Base-by-base conservation (phyloP, 208 protist genomes). In the Lotmaria passim region DNA sequence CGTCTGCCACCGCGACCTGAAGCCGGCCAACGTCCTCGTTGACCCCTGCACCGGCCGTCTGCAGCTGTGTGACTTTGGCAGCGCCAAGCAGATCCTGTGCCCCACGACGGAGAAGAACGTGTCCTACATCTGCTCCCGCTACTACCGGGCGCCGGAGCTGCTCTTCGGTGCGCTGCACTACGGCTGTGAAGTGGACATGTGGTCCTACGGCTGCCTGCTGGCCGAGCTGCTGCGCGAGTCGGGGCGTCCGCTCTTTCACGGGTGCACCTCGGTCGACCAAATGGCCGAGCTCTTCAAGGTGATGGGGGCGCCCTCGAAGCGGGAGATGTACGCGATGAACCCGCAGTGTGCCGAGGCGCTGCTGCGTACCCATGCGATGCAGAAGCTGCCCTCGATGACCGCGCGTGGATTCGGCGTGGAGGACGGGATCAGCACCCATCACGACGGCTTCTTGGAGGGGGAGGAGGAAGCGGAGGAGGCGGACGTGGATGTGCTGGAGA, bases 221-320 rank as follows among this genome's bases (percentile, higher is more conserved):
- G 97, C 97, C 11, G 98, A 99, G 86, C 92, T 99, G 66, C 75
- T 95, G n/a, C 81, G 81, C 14, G 58, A 72, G 59, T 90, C 79
- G 23, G 87, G 90, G 30, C 61, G 77, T 34, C 86, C 95, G 14
- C 70, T 98, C 23, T 94, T 98, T 51, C 85, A 96, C 23, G 99
- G 98, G 23, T 85, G 90, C 59, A 97, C 89, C 24, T 97, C 97
- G 24, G 89, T 98, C 26, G 98, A 99, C 75, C 94, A 99, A 82
- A 93, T 99, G 66, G 92, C 97, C 56, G 90, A 98, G 60, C 99
- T 99, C 44, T 98, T 99, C 75, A 95, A 97, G 63, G 84, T 95
- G 44, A 83, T 99, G 58, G 97, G 98, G 33, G 97, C 96, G 11
- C 89, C 86, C 50, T 95, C 98, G 24, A 72, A 92, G 39, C 90